phyloP scores from a whole-genome alignment of 768 basidiomycete species.

The Leccinum uliginosum region DNA sequence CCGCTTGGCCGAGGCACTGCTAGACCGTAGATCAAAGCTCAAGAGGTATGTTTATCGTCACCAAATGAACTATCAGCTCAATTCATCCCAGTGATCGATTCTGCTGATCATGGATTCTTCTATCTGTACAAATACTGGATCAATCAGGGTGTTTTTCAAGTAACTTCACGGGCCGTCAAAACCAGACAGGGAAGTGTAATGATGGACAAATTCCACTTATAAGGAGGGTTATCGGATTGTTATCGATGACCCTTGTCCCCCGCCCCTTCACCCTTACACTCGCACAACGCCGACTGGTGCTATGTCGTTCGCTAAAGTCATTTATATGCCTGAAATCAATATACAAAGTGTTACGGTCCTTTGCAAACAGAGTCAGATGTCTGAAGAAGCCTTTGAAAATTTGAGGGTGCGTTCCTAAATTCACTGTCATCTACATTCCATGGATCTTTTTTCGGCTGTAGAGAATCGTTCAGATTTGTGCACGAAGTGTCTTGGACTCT shows the following conservation, averaged over 20 bases:
- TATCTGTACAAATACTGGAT: constrained; percentile 12
- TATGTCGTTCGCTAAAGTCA: constrained; percentile 1
- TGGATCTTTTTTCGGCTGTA: neutral
- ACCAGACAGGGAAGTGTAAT: constrained; percentile 1
- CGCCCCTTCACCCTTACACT: neutral
- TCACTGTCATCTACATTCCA: neutral
- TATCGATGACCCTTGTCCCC: neutral
- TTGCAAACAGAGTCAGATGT: neutral
- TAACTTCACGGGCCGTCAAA: neutral
- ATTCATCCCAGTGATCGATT: constrained; percentile 39
- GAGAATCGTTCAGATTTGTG: neutral
- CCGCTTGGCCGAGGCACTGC: constrained; percentile 71
- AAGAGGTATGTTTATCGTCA: constrained; percentile 56
- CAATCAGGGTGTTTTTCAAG: neutral
- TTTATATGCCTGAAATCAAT: constrained; percentile 9
- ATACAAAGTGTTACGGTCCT: neutral
- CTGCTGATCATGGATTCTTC: constrained; percentile 27
- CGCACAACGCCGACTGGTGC: neutral
- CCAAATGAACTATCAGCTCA: constrained; percentile 2
- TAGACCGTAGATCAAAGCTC: constrained; percentile 77
- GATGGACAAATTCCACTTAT: constrained; percentile 6
- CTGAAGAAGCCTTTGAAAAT: neutral
- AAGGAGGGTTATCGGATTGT: neutral
- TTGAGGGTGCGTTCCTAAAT: constrained; percentile 11
- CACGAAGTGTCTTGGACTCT: neutral